Percentiles rank a stretch among this genome's conserved stretches.
phyloP scores from a whole-genome alignment of 768 basidiomycete genomes.

The Calocybe indica region DNA sequence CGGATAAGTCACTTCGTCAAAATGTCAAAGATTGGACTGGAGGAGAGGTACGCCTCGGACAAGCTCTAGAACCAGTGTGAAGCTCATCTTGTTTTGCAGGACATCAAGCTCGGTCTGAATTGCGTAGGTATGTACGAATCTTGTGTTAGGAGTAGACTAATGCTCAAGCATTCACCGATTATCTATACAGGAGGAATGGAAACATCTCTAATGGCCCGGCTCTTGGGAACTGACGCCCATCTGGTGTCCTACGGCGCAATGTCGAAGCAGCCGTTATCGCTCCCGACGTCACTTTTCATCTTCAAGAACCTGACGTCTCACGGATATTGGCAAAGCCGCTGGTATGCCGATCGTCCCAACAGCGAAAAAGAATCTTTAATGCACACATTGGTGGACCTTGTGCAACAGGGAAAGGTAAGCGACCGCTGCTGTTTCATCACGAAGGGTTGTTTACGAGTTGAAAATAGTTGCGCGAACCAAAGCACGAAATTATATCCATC shows the following conservation, averaged over 20 bases:
- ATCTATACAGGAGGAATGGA: slow-evolving; percentile 45
- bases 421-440: neutral
- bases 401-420: slow-evolving; percentile 47
- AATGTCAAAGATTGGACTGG: slow-evolving; percentile 60
- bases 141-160: neutral
- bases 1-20: slow-evolving; percentile 46
- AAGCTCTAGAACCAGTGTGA: neutral
- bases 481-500: slow-evolving; percentile 63
- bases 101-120: slow-evolving; percentile 42
- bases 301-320: slow-evolving; percentile 76
- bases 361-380: slow-evolving; percentile 49
- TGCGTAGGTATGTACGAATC: slow-evolving; percentile 34
- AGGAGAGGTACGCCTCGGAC: slow-evolving; percentile 41
- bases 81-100: slow-evolving; percentile 14
- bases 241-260: slow-evolving; percentile 88
- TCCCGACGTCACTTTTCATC: slow-evolving; percentile 78
- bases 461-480: slow-evolving; percentile 37
- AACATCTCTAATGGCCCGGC: slow-evolving; percentile 62
- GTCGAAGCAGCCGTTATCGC: slow-evolving; percentile 74
- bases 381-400: slow-evolving; percentile 43
- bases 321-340: slow-evolving; percentile 76
- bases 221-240: slow-evolving; percentile 63
- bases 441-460: slow-evolving; percentile 36
- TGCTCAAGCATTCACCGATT: neutral
- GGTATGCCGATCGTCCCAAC: slow-evolving; percentile 49